These are phyloP conservation scores for Candida glucosophila DNA, from an alignment of 1,139 yeast genomes.

Conservation along the genomic window DNA sequence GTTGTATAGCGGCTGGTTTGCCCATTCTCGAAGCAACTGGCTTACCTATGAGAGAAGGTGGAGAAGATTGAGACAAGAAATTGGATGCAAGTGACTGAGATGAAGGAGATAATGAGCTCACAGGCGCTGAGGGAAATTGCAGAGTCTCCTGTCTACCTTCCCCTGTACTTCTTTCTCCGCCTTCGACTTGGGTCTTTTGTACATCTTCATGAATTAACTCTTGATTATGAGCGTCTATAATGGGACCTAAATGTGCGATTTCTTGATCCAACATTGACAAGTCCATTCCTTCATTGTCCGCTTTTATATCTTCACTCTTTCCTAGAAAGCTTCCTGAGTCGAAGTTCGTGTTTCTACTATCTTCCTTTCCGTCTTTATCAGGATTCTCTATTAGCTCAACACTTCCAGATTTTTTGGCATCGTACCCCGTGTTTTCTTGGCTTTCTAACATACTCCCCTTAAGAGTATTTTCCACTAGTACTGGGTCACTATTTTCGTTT, in stretches of 20 bases:
- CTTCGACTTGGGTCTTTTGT: background rate
- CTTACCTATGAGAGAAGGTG: constrained; percentile 34
- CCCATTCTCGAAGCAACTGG: constrained; percentile 35
- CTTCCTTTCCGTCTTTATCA: background rate
- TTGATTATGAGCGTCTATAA: constrained; percentile 25
- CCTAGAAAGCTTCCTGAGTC: constrained; percentile 7
- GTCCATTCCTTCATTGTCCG: constrained; percentile 16
- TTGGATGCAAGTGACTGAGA: no score
- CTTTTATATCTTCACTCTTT: constrained; percentile 1
- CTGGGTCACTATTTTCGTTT: background rate
- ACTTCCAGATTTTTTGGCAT: background rate
- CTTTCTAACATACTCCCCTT: background rate
- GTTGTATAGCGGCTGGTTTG: constrained; percentile 40
- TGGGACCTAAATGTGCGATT: constrained; percentile 31
- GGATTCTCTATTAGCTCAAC: background rate
- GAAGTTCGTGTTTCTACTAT: constrained; percentile 3
- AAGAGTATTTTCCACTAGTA: no score
- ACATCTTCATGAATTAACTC: constrained; percentile 15
- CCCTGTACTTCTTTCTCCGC: no score
- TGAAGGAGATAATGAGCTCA: background rate
- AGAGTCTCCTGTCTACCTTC: no score
- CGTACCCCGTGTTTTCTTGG: background rate
- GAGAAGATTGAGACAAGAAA: constrained; percentile 9
- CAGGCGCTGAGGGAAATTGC: no score
- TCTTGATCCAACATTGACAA: constrained; percentile 31